phyloP scores from a whole-genome alignment of 345 rosid genomes.

The Hypericum androsaemum region DNA sequence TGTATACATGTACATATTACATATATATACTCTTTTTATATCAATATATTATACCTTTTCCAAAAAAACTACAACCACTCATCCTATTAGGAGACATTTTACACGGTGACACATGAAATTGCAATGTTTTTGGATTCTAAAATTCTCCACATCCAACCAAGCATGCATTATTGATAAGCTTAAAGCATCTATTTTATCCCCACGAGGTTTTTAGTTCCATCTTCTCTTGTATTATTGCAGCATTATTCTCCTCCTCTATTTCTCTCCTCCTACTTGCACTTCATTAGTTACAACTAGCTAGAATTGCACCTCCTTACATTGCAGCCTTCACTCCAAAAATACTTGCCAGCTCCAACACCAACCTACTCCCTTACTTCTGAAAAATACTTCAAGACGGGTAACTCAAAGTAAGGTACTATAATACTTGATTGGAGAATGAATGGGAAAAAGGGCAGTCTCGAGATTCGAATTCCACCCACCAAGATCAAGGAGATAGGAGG shows the following conservation, averaged over 20 bases:
- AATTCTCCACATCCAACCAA: no score
- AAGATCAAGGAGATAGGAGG: slow-evolving; percentile 18
- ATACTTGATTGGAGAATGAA: slow-evolving; percentile 41
- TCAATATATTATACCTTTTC: no score
- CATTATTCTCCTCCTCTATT: slow-evolving; percentile 25
- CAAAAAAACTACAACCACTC: no score
- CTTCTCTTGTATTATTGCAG: slow-evolving; percentile 35
- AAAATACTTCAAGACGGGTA: slow-evolving; percentile 11
- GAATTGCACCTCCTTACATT: slow-evolving; percentile 19
- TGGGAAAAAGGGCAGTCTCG: slow-evolving; percentile 41
- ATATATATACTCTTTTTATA: no score
- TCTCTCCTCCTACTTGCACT: slow-evolving; percentile 31
- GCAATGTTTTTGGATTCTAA: no score
- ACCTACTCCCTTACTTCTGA: neutral
- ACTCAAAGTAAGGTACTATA: slow-evolving; percentile 10
- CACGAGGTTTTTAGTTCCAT: slow-evolving; percentile 21
- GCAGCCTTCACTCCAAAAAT: slow-evolving; percentile 1
- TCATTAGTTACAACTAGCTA: slow-evolving; percentile 10
- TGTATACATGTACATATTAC: no score
- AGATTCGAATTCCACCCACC: slow-evolving; percentile 28
- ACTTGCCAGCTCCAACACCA: slow-evolving; percentile 6
- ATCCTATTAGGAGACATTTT: no score
- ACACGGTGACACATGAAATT: no score
- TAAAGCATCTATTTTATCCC: no score
- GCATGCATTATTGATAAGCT: no score